Evolutionary conservation across 108 stramenopile species (phyloP).

Genomic region (Parmales sp.): DNA sequence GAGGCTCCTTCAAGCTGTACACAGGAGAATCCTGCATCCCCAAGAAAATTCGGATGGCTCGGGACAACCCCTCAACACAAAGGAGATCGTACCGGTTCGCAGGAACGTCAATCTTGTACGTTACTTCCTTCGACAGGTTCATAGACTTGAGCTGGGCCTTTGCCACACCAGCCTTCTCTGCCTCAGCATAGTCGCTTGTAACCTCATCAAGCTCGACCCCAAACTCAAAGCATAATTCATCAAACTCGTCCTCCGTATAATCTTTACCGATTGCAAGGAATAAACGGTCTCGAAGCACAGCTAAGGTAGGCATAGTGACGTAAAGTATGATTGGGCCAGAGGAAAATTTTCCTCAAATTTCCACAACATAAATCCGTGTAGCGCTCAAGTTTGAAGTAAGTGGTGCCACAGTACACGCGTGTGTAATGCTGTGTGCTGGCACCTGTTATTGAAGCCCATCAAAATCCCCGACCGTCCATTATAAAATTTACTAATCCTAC

Average conservation of each 20-base stretch:
- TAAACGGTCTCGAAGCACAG: conserved; percentile 73
- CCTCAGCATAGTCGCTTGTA: conserved; percentile 80
- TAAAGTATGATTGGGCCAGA: too few relatives aligned
- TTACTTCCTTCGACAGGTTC: conserved; percentile 44
- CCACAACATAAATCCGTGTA: too few relatives aligned
- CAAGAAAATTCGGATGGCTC: conserved; percentile 83
- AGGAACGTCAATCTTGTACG: conserved; percentile 98
- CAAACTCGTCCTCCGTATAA: conserved; percentile 96
- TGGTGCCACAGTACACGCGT: too few relatives aligned
- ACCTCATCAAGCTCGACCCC: conserved; percentile 98
- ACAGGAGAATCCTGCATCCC: conserved; percentile 69
- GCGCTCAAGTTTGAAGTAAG: too few relatives aligned
- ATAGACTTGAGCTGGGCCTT: conserved; percentile 36
- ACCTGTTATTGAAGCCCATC: too few relatives aligned
- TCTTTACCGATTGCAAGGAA: conserved; percentile 78
- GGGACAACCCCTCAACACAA: conserved; percentile 90
- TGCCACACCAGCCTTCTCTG: conserved; percentile 57
- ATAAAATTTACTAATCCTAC: too few relatives aligned
- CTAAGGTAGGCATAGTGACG: conserved; percentile 92
- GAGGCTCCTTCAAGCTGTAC: conserved; percentile 28
- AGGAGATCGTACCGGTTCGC: conserved; percentile 98
- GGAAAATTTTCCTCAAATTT: too few relatives aligned
- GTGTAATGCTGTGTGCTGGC: too few relatives aligned
- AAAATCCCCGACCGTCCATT: too few relatives aligned
- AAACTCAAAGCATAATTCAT: conserved; percentile 98